phyloP scores from a whole-genome alignment of 2,329 filamentous ascomycete genomes.

The Beauveria rudraprayagi region DNA sequence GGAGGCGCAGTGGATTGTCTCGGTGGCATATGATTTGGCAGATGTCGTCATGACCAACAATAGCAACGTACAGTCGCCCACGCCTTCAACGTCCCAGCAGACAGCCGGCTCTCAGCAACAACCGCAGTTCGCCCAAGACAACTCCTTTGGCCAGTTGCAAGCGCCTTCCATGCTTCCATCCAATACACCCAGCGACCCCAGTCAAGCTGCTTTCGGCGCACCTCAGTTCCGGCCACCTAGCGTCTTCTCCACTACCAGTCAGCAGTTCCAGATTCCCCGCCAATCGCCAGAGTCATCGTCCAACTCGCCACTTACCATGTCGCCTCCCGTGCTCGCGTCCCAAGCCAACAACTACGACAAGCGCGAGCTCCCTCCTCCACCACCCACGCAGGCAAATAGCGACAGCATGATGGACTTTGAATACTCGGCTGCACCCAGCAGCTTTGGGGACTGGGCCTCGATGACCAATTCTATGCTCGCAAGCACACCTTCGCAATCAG shows the following conservation, averaged over 20 bases:
- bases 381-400: slow-evolving; percentile 17
- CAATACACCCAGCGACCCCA: slow-evolving; percentile 17
- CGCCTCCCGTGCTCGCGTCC: slow-evolving; percentile 18
- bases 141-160: slow-evolving; percentile 25
- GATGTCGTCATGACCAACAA: slow-evolving; percentile 34
- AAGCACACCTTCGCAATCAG: slow-evolving; percentile 19
- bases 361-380: slow-evolving; percentile 27
- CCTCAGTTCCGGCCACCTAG: slow-evolving; percentile 22
- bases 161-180: slow-evolving; percentile 21
- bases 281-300: slow-evolving; percentile 27
- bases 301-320: slow-evolving; percentile 24
- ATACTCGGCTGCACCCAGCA: slow-evolving; percentile 29
- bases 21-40: slow-evolving; percentile 50
- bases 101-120: slow-evolving; percentile 17
- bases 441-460: slow-evolving; percentile 36
- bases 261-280: slow-evolving; percentile 21
- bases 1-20: slow-evolving; percentile 49
- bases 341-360: slow-evolving; percentile 26
- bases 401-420: slow-evolving; percentile 36
- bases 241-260: slow-evolving; percentile 26
- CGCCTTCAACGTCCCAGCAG: slow-evolving; percentile 21
- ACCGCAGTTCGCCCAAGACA: slow-evolving; percentile 17
- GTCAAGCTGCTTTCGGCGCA: slow-evolving; percentile 18
- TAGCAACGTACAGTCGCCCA: slow-evolving; percentile 23
- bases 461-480: slow-evolving; percentile 26